A percentile compares a stretch with the other conserved stretches of the same genome.
Evolutionary conservation across 768 basidiomycete species (phyloP).

Genomic region (Russula emetica): DNA sequence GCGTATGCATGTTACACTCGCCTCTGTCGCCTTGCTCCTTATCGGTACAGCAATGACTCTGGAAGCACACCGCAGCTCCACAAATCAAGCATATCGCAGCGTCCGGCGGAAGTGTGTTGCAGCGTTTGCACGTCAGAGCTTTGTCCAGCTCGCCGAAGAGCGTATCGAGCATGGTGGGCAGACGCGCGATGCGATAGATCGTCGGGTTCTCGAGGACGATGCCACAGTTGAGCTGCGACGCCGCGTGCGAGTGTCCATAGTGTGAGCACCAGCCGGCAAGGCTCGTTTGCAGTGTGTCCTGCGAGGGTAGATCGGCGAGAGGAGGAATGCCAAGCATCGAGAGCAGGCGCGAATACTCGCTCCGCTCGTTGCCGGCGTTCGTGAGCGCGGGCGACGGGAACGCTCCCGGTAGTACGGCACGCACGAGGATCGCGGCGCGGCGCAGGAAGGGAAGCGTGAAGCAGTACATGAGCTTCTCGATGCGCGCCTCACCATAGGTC

Average conservation of each 20-base stretch:
- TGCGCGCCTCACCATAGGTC: constrained; percentile 74
- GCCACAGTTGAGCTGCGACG: constrained; percentile 74
- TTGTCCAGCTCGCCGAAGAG: constrained; percentile 74
- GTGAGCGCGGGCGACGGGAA: constrained; percentile 49
- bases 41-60: constrained; percentile 88
- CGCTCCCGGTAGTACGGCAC: constrained; percentile 61
- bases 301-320: constrained; percentile 71
- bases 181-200: constrained; percentile 73
- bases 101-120: constrained; percentile 73
- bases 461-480: constrained; percentile 80
- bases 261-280: constrained; percentile 88
- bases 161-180: constrained; percentile 80
- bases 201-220: constrained; percentile 78
- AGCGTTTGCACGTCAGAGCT: constrained; percentile 67
- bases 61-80: constrained; percentile 81
- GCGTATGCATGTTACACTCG: constrained; percentile 93
- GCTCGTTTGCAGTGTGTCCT: constrained; percentile 86
- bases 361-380: constrained; percentile 39
- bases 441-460: constrained; percentile 93
- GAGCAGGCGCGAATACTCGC: constrained; percentile 80
- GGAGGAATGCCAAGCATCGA: constrained; percentile 72
- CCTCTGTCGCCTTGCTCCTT: constrained; percentile 62
- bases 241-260: constrained; percentile 76
- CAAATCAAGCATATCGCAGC: constrained; percentile 92
- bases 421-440: constrained; percentile 77